These are phyloP conservation scores for Coprinellus aureogranulatus DNA, from an alignment of 768 basidiomycete genomes.

Conservation along the genomic window DNA sequence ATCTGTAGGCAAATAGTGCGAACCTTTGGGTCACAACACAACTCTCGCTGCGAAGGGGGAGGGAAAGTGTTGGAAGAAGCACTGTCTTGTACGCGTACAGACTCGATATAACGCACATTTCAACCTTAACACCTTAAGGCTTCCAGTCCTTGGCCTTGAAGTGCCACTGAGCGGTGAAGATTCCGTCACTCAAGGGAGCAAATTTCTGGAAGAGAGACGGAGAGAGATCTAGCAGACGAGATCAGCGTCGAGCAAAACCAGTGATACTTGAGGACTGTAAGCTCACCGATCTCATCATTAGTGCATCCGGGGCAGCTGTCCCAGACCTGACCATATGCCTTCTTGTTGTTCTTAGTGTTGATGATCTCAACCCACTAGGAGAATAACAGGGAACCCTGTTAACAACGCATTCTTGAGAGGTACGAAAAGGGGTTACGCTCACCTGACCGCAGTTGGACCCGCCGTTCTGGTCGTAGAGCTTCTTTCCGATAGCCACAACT, in stretches of 20 bases:
- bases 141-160: not conserved
- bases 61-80: too few species aligned
- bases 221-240: slow-evolving; percentile 72
- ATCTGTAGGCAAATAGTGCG: too few species aligned
- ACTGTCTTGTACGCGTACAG: too few species aligned
- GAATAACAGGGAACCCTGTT: slow-evolving; percentile 2
- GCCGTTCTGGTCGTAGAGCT: slow-evolving; percentile 47
- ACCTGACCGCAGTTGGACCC: slow-evolving; percentile 65
- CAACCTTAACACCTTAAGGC: too few species aligned
- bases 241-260: not conserved
- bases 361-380: slow-evolving; percentile 57
- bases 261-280: not conserved
- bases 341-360: slow-evolving; percentile 52
- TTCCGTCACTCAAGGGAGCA: not conserved
- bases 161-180: not conserved
- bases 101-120: too few species aligned
- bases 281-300: slow-evolving; percentile 54
- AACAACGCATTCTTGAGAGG: not conserved
- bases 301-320: slow-evolving; percentile 63
- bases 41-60: too few species aligned
- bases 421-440: too few species aligned
- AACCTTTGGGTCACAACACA: too few species aligned
- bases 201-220: slow-evolving; percentile 51
- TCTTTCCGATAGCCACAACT: slow-evolving; percentile 61
- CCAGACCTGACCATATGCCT: slow-evolving; percentile 45